Evolutionary conservation across 2,329 filamentous ascomycete species (phyloP), one percentile per base, ranked within the genome.

Genomic region (Beauveria sp.): DNA sequence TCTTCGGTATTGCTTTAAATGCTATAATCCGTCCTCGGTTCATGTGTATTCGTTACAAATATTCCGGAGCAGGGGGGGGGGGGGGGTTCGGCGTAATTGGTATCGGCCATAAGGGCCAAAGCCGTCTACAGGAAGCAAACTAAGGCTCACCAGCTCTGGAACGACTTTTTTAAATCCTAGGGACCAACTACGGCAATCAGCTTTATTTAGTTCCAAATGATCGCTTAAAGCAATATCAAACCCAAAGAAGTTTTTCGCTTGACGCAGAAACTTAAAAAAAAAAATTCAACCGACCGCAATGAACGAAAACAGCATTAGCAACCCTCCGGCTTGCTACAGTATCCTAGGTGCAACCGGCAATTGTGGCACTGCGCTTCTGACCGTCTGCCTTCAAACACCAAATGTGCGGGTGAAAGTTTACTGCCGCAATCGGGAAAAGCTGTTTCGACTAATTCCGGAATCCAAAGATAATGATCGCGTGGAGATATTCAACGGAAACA

Each of bases 401-500:
- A 18, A 43, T n/a, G 40, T 43, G 16, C 40, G 16, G 16, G 40
- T 43, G 5, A 43, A n/a, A 1, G 40, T 43, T 9, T 43, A 43
- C 16, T 43, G 40, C 40, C 40, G 40, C 40, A n/a, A 43, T n/a
- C 40, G 40, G 16, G 40, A 43, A 43, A 43, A 43, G n/a, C 40
- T 43, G 18, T 43, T 43, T 43, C 40, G 40, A 43, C 18, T 43
- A n/a, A 18, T 43, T 3, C 40, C 40, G 40, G 40, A 43, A 18
- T 43, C 40, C 2, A n/a, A 43, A 43, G 40, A 43, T n/a, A 43
- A 43, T n/a, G 40, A 43, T 43, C 40, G 40, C 5, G 71, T 79
- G 14, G 38, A 71, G 1, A 68, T 80, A 40, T 80, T 76, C 64
- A 72, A 74, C 62, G 78, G 78, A 42, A 71, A 64, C 63, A 72